Base-by-base conservation (phyloP, 164 flowering plant genomes). In the Buxus sempervirens region DNA sequence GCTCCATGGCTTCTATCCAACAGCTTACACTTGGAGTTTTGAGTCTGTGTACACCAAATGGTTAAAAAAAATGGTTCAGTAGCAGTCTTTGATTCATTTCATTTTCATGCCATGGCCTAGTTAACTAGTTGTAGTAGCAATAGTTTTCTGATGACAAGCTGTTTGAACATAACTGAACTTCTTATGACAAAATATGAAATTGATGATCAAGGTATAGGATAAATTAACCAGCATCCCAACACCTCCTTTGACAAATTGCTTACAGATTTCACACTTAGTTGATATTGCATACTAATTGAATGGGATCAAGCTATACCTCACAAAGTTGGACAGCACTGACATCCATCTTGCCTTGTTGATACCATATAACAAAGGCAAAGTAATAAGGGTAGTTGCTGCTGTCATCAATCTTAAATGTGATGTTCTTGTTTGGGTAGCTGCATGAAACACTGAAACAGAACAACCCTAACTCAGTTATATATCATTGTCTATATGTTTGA, bases 311-410 rank as follows among this genome's bases (percentile, higher is more conserved):
- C n/a, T n/a, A 25, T 65, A 93, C 98, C 96, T 93, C 90, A 61
- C 96, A 93, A 5, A 93, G 80, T 67, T 90, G 94, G 14, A 93
- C 97, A 8, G 92, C 94, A 58, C 87, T 83, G 65, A 91, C 80
- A 63, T 93, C 98, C 62, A 70, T 80, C 26, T 67, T 77, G 64
- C 97, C 98, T 82, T 84, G 89, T 71, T 93, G 97, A 76, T 82
- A 82, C 89, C 87, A 82, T 48, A 90, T 75, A 19, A 79, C 85
- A 69, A 93, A 88, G 61, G 90, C 93, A 69, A 93, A 72, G 67
- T 90, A 93, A 72, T 83, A 59, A 58, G 97, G 98, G 61, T 80
- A 71, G 71, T 78, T 74, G 80, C 96, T 93, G 74, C 54, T 77
- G 75, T 91, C 96, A 65, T 89, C 88, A 27, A 93, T 84, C 84